phyloP scores from a whole-genome alignment of 2,329 filamentous ascomycete species.

The Pestalotiopsis sp. region DNA sequence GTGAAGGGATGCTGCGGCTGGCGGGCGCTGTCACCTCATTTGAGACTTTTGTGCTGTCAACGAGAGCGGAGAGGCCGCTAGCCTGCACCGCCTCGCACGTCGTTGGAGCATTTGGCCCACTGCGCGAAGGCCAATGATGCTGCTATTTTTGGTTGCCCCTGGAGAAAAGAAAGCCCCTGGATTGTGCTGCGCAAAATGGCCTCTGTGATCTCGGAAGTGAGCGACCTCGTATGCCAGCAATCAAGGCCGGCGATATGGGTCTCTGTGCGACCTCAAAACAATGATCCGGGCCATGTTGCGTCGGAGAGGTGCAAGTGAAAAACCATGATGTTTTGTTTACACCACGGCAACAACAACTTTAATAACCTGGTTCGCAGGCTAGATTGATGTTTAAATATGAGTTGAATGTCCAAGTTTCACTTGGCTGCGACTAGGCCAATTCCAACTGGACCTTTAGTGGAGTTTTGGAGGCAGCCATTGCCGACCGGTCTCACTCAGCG shows the following conservation, averaged over 20 bases:
- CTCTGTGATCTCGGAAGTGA: background rate
- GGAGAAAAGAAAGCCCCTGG: background rate
- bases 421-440: background rate
- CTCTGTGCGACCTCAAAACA: background rate
- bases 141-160: slow-evolving; percentile 6
- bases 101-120: slow-evolving; percentile 1
- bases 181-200: background rate
- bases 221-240: background rate
- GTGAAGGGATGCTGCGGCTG: background rate
- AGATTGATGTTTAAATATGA: background rate
- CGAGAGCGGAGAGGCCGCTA: background rate
- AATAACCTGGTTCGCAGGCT: background rate
- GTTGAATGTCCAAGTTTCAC: background rate
- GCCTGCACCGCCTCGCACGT: slow-evolving; percentile 1
- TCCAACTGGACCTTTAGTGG: background rate
- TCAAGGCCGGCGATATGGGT: background rate
- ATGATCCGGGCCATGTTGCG: background rate
- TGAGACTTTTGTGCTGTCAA: background rate
- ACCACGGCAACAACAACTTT: background rate
- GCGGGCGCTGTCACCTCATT: background rate
- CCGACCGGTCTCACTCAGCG: background rate
- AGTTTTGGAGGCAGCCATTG: background rate
- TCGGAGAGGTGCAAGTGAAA: background rate
- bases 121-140: background rate
- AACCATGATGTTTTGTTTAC: background rate